A percentile compares a stretch with the other conserved stretches of the same genome.
phyloP scores from a whole-genome alignment of 2,329 filamentous ascomycete species.

The Hansfordia pulvinata region DNA sequence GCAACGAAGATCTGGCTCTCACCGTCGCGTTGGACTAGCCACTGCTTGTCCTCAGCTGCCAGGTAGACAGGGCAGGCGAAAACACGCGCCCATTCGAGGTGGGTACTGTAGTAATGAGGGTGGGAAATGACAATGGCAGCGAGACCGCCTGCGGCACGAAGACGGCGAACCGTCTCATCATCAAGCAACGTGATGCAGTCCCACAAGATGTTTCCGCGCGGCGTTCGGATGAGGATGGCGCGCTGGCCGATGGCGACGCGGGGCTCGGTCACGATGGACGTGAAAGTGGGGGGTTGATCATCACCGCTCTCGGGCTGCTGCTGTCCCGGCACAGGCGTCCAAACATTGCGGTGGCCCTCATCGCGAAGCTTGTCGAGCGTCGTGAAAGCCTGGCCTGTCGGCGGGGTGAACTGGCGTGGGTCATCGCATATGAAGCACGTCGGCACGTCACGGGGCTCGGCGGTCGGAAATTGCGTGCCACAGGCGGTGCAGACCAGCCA shows the following conservation, averaged over 20 bases:
- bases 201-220: slow-evolving; percentile 63
- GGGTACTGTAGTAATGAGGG: slow-evolving; percentile 72
- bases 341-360: slow-evolving; percentile 36
- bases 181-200: slow-evolving; percentile 63
- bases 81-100: slow-evolving; percentile 56
- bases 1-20: slow-evolving; percentile 24
- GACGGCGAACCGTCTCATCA: slow-evolving; percentile 40
- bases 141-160: slow-evolving; percentile 51
- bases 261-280: slow-evolving; percentile 34
- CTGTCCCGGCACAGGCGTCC: slow-evolving; percentile 27
- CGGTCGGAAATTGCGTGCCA: slow-evolving; percentile 53
- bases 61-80: slow-evolving; percentile 62
- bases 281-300: slow-evolving; percentile 25
- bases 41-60: slow-evolving; percentile 48
- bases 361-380: slow-evolving; percentile 33
- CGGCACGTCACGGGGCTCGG: slow-evolving; percentile 30
- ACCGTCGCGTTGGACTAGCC: slow-evolving; percentile 47
- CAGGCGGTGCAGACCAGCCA: slow-evolving; percentile 52
- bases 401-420: slow-evolving; percentile 55
- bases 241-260: slow-evolving; percentile 65
- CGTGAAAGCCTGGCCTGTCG: slow-evolving; percentile 51
- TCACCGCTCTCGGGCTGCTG: too few species aligned
- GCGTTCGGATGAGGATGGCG: slow-evolving; percentile 53
- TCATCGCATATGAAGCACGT: slow-evolving; percentile 63
- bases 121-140: slow-evolving; percentile 63